Evolutionary conservation across 768 basidiomycete species (phyloP).

Genomic region (Termitomyces sp.): DNA sequence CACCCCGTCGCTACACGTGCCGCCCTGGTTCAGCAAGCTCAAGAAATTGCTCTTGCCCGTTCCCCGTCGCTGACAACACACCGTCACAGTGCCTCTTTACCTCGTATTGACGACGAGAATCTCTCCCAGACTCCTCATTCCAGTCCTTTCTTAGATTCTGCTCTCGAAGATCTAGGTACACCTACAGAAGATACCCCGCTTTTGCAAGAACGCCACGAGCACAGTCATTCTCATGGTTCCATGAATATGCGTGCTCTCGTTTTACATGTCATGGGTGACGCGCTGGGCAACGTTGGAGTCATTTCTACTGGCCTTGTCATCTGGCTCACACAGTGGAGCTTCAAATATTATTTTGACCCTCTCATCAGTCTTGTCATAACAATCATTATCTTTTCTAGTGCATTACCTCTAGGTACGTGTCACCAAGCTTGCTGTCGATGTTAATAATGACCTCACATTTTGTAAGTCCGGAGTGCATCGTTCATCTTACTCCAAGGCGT

Average conservation of each 20-base stretch:
- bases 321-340: slow-evolving; percentile 82
- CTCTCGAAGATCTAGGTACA: slow-evolving; percentile 7
- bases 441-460: background rate
- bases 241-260: slow-evolving; percentile 99
- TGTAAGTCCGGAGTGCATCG: slow-evolving; percentile 78
- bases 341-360: slow-evolving; percentile 92
- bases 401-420: slow-evolving; percentile 77
- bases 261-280: slow-evolving; percentile 94
- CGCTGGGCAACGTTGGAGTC: slow-evolving; percentile 96
- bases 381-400: slow-evolving; percentile 93
- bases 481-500: slow-evolving; percentile 96
- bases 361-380: slow-evolving; percentile 93
- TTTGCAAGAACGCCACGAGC: slow-evolving; percentile 21
- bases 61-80: slow-evolving; percentile 40
- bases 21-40: slow-evolving; percentile 76
- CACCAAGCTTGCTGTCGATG: background rate
- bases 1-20: slow-evolving; percentile 71
- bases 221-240: slow-evolving; percentile 53
- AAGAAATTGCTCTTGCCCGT: slow-evolving; percentile 65
- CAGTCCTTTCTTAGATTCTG: slow-evolving; percentile 4
- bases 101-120: slow-evolving; percentile 20
- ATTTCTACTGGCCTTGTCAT: slow-evolving; percentile 94
- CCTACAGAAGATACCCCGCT: slow-evolving; percentile 45
- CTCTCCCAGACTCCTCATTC: background rate
- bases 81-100: slow-evolving; percentile 19